Evolutionary conservation across 1,284 basidiomycete species (phyloP).

Genomic region (Earliella scabrosa): DNA sequence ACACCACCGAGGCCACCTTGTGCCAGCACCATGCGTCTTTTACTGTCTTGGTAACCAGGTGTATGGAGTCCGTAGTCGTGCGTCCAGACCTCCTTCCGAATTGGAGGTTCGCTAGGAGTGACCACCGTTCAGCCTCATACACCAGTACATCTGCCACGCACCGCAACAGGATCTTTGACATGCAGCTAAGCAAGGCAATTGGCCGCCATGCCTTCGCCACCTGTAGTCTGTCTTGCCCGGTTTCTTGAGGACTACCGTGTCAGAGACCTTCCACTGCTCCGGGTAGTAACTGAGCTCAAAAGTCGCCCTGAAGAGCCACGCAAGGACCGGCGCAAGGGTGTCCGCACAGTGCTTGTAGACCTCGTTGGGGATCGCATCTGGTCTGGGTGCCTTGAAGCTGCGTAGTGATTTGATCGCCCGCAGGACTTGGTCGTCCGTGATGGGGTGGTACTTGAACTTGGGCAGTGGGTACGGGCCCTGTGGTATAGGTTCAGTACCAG

Average conservation of each 20-base stretch:
- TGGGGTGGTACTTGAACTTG: conserved; percentile 20
- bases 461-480: conserved; percentile 29
- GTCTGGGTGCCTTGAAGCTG: conserved; percentile 41
- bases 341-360: conserved; percentile 35
- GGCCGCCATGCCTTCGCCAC: conserved; percentile 42
- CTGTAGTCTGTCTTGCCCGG: conserved; percentile 40
- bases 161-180: conserved; percentile 39
- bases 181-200: conserved; percentile 42
- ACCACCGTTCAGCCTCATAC: conserved; percentile 30
- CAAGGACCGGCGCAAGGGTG: conserved; percentile 32
- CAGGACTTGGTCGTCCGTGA: conserved; percentile 30
- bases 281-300: neutral
- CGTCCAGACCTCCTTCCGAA: conserved; percentile 41
- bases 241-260: too few species aligned
- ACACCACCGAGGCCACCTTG: conserved; percentile 37
- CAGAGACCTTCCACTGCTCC: conserved; percentile 14
- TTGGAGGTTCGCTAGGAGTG: conserved; percentile 33
- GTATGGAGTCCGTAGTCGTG: conserved; percentile 43
- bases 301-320: conserved; percentile 34
- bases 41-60: conserved; percentile 35
- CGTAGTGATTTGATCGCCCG: conserved; percentile 13
- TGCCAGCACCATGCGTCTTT: conserved; percentile 39
- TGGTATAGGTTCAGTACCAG: conserved; percentile 5
- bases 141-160: conserved; percentile 32
- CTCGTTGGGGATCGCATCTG: conserved; percentile 40